Percentiles rank a stretch among this genome's conserved stretches.
Conservation (phyloP, 768 basidiomycete species). For the Coprinopsis marcescibilis region DNA sequence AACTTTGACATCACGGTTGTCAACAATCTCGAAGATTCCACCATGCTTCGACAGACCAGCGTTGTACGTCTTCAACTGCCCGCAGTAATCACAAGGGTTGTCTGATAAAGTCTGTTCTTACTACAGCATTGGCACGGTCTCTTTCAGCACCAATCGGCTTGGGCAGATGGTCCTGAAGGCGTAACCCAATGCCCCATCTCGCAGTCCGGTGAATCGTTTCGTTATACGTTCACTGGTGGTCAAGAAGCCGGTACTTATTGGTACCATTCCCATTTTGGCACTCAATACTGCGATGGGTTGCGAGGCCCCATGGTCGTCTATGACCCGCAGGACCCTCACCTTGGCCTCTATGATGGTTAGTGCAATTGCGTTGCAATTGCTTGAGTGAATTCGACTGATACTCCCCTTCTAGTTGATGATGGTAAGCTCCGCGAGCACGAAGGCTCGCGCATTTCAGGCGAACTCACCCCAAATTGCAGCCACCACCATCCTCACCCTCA, state of each 20-base stretch:
- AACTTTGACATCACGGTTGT: conserved; percentile 38
- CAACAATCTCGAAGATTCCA: conserved; percentile 36
- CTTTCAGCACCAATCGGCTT: conserved; percentile 34
- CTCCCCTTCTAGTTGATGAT: no score
- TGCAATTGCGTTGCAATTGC: no score
- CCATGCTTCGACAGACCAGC: conserved; percentile 24
- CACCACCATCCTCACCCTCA: no score
- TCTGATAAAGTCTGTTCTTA: neutral
- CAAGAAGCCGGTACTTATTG: conserved; percentile 29
- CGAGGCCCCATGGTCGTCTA: no score
- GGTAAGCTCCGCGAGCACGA: no score
- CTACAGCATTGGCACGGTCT: conserved; percentile 51
- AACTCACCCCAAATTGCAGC: no score
- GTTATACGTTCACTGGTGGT: conserved; percentile 31
- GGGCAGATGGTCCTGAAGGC: conserved; percentile 37
- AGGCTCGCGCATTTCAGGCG: no score
- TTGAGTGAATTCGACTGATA: no score
- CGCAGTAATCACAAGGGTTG: neutral
- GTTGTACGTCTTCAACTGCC: conserved; percentile 19
- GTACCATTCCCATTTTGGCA: conserved; percentile 33
- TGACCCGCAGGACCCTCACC: no score
- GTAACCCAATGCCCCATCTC: conserved; percentile 47
- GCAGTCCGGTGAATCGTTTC: conserved; percentile 30
- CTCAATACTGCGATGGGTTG: no score
- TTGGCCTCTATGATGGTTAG: no score